These are phyloP conservation scores for Pilaira anomala DNA, from an alignment of 192 early-diverging fungal genomes.

Conservation along the genomic window DNA sequence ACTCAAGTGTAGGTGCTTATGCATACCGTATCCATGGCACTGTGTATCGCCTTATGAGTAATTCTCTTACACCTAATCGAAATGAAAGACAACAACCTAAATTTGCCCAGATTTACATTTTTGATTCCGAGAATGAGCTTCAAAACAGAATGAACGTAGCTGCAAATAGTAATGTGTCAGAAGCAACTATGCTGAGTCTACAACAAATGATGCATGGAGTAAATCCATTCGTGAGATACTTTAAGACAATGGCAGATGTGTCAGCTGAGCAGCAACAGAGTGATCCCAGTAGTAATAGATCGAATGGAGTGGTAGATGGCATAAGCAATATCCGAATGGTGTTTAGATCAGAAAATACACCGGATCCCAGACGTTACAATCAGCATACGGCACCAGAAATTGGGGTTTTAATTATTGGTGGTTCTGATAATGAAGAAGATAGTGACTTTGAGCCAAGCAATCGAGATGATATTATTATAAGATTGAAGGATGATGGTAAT, in stretches of 20 bases:
- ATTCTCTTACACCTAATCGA: neutral
- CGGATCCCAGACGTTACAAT: conserved; percentile 4
- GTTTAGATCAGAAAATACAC: neutral
- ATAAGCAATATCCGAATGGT: too few species aligned
- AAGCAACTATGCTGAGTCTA: neutral
- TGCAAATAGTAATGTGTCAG: neutral
- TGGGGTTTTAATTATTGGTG: neutral
- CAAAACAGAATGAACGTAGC: neutral
- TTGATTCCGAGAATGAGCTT: neutral
- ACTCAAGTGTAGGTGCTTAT: neutral
- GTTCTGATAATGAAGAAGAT: neutral
- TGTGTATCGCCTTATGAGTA: neutral
- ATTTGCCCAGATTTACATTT: conserved; percentile 1
- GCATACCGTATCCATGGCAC: neutral
- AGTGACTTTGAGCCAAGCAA: too few species aligned
- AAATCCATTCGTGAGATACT: neutral
- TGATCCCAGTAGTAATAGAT: too few species aligned
- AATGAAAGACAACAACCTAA: neutral
- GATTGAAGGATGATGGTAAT: too few species aligned
- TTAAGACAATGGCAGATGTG: neutral
- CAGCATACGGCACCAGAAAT: neutral
- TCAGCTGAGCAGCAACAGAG: too few species aligned
- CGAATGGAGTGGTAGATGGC: too few species aligned
- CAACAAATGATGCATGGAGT: neutral
- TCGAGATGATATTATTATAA: neutral